Evolutionary conservation across 2,329 filamentous ascomycete genomes (phyloP), one percentile per base, ranked within the genome.

Genomic region (Xylogone sp.): DNA sequence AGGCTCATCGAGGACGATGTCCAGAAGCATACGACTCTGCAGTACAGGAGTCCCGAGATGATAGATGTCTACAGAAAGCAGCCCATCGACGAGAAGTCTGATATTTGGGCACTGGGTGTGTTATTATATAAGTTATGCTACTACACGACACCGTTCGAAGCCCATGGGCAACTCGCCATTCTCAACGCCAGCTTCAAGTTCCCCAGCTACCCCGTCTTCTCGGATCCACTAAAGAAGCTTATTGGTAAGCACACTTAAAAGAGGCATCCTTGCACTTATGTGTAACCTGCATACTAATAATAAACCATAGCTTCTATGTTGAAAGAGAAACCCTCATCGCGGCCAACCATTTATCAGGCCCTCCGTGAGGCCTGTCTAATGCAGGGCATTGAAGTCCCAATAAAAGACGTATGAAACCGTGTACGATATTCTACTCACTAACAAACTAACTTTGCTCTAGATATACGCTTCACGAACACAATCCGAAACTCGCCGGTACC

Each of bases 31-130:
- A 99, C 94, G 0, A 99, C 94, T 1, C 79, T 99, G 71, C 94
- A 99, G 69, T 99, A 99, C 69, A 82, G 94, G 59, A 97, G 93
- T 67, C 94, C 94, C 5, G 94, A 99, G 72, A 99, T 99, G 94
- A 86, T 99, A 54, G 94, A 99, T 65, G 94, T 99, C 21, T 99
- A 97, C 72, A 81, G 92, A 56, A 96, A 95, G 70, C 90, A 92
- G 62, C 91, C 94, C 1, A 96, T 99, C 65, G 90, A 99, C 66
- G 94, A 99, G 73, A 99, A 99, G 75, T 95, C 92, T 46, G 94
- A 99, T 69, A 97, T 99, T 24, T 99, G 66, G 94, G 94, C 94
- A 1, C 73, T 99, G 55, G 94, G 94, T 4, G 94, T 99, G 42
- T 75, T 99, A 53, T 73, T 99, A 50, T 99, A 99, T 76, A 99